Conservation (phyloP, 768 basidiomycete species). For the Pulveroboletus sp. region DNA sequence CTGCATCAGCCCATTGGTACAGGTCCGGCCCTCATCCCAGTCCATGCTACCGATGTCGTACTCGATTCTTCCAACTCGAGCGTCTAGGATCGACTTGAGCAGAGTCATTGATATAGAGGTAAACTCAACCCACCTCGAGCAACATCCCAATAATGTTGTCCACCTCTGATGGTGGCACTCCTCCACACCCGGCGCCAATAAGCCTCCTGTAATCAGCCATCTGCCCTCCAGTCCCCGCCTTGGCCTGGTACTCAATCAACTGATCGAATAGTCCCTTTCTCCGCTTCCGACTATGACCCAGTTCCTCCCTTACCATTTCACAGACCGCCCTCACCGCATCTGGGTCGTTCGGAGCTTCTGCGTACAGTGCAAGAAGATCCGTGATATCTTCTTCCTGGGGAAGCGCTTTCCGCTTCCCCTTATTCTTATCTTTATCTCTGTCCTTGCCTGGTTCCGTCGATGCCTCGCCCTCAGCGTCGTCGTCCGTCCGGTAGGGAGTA, state of each 20-base stretch:
- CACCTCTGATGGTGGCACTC: conserved; percentile 81
- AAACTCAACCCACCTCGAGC: conserved; percentile 59
- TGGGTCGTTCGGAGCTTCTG: conserved; percentile 55
- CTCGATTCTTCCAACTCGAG: conserved; percentile 81
- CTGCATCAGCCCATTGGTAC: conserved; percentile 20
- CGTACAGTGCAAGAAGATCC: conserved; percentile 60
- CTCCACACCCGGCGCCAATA: conserved; percentile 89
- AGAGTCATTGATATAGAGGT: background rate
- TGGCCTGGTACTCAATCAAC: conserved; percentile 78
- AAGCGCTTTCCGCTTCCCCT: conserved; percentile 53
- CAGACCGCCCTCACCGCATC: conserved; percentile 54
- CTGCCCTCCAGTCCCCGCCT: conserved; percentile 84
- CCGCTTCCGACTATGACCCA: conserved; percentile 62
- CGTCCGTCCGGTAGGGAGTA: conserved; percentile 45
- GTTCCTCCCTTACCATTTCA: conserved; percentile 60
- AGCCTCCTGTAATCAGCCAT: conserved; percentile 88
- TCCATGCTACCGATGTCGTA: conserved; percentile 47
- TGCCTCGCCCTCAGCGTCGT: conserved; percentile 41
- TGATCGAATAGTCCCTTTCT: conserved; percentile 73
- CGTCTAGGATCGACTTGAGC: conserved; percentile 44
- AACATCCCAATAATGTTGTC: conserved; percentile 84
- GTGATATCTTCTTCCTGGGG: conserved; percentile 55
- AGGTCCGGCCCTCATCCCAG: conserved; percentile 25
- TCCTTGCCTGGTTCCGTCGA: conserved; percentile 33
- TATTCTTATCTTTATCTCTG: conserved; percentile 47